A percentile compares a stretch with the other conserved stretches of the same genome.
Evolutionary conservation across 108 stramenopile genomes (phyloP).

Genomic region (Skeletonema grethae): DNA sequence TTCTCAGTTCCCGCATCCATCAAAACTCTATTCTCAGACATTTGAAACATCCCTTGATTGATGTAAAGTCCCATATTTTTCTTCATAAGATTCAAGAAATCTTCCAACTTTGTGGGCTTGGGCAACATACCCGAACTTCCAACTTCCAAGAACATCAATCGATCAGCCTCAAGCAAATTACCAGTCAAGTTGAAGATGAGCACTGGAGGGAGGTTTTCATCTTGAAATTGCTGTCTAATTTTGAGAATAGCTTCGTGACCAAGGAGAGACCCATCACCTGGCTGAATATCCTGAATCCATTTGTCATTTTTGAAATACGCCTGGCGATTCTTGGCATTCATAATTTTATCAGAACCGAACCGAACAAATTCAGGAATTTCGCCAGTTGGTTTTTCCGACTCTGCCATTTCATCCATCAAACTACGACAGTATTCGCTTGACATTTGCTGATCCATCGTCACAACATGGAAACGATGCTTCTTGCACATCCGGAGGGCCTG

Average conservation of each 20-base stretch:
- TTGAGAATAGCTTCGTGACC: constrained; percentile 45
- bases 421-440: constrained; percentile 33
- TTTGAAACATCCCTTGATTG: constrained; percentile 33
- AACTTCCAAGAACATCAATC: constrained; percentile 37
- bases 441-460: constrained; percentile 50
- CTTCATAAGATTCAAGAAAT: constrained; percentile 36
- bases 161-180: constrained; percentile 43
- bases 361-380: constrained; percentile 20
- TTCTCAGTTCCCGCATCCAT: constrained; percentile 33
- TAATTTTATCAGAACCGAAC: constrained; percentile 30
- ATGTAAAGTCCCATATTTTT: constrained; percentile 41
- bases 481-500: constrained; percentile 38
- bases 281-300: constrained; percentile 37
- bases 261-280: constrained; percentile 25
- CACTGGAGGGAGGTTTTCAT: constrained; percentile 23
- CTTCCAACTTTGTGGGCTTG: constrained; percentile 43
- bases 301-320: constrained; percentile 43
- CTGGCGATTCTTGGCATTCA: constrained; percentile 38
- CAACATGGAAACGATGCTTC: constrained; percentile 40
- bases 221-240: constrained; percentile 24
- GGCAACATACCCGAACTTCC: constrained; percentile 45
- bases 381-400: constrained; percentile 4
- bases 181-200: constrained; percentile 46
- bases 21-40: constrained; percentile 19
- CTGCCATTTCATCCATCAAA: constrained; percentile 27